phyloP scores from a whole-genome alignment of 2,329 filamentous ascomycete species.

The Basipetospora chlamydospora region DNA sequence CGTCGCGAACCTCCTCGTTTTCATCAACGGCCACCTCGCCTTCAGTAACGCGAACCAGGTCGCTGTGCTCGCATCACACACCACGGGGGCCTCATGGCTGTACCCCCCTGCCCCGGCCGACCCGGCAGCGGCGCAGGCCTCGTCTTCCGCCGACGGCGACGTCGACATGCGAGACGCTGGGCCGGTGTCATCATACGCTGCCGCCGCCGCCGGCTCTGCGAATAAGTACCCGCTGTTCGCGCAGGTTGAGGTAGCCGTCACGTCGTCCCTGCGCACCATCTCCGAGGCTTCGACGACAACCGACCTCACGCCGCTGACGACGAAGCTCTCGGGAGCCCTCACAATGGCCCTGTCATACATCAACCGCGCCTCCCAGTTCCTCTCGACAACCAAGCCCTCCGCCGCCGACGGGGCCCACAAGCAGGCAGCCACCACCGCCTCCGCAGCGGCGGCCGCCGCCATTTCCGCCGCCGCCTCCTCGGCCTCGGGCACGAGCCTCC shows the following conservation, averaged over 20 bases:
- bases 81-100: constrained; percentile 74
- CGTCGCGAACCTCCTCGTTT: constrained; percentile 80
- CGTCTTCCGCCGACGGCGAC: constrained; percentile 30
- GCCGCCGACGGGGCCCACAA: constrained; percentile 21
- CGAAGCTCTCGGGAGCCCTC: constrained; percentile 79
- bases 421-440: too few relatives aligned
- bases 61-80: constrained; percentile 79
- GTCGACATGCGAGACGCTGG: constrained; percentile 40
- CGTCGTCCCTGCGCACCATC: constrained; percentile 58
- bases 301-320: constrained; percentile 60
- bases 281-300: constrained; percentile 51
- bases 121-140: constrained; percentile 5
- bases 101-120: constrained; percentile 43
- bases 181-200: constrained; percentile 18
- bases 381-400: constrained; percentile 39
- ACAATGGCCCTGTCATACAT: constrained; percentile 83
- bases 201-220: constrained; percentile 31
- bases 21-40: constrained; percentile 90
- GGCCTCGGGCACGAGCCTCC: constrained; percentile 18
- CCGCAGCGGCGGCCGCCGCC: too few relatives aligned
- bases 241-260: constrained; percentile 68
- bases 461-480: constrained; percentile 16
- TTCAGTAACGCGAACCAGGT: constrained; percentile 90
- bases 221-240: constrained; percentile 94
- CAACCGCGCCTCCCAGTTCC: constrained; percentile 61